These are phyloP conservation scores for Yueomyces sp. DNA, from an alignment of 1,139 yeast genomes.

Conservation along the genomic window DNA sequence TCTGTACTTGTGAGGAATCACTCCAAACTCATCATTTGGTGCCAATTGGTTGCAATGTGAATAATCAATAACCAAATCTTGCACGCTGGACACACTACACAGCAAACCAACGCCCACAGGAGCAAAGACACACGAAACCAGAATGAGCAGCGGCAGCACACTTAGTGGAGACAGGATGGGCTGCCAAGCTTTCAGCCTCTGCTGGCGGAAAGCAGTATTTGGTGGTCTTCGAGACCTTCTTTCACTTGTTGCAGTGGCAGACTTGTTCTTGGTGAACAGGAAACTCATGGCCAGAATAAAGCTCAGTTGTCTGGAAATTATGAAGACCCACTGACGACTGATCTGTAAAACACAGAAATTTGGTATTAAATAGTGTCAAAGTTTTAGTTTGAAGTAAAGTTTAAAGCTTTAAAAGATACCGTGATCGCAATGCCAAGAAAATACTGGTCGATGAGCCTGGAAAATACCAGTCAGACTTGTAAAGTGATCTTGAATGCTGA, in stretches of 20 bases:
- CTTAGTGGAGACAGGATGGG: constrained; percentile 67
- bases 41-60: constrained; percentile 40
- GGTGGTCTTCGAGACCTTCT: constrained; percentile 34
- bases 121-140: constrained; percentile 51
- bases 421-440: no score
- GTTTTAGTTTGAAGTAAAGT: no score
- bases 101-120: constrained; percentile 64
- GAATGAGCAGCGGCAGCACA: constrained; percentile 51
- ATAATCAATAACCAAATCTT: constrained; percentile 45
- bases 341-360: no score
- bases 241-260: background rate
- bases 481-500: no score
- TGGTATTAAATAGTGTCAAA: no score
- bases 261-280: background rate
- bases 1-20: constrained; percentile 41
- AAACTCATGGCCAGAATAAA: background rate
- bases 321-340: no score
- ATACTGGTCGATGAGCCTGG: no score
- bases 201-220: constrained; percentile 70
- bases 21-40: constrained; percentile 23
- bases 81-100: constrained; percentile 46
- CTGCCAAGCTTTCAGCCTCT: constrained; percentile 70
- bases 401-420: no score
- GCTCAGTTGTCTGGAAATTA: no score
- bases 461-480: no score